Evolutionary conservation across 2,329 filamentous ascomycete species (phyloP).

Genomic region (Phyllosticta paracitricarpa): DNA sequence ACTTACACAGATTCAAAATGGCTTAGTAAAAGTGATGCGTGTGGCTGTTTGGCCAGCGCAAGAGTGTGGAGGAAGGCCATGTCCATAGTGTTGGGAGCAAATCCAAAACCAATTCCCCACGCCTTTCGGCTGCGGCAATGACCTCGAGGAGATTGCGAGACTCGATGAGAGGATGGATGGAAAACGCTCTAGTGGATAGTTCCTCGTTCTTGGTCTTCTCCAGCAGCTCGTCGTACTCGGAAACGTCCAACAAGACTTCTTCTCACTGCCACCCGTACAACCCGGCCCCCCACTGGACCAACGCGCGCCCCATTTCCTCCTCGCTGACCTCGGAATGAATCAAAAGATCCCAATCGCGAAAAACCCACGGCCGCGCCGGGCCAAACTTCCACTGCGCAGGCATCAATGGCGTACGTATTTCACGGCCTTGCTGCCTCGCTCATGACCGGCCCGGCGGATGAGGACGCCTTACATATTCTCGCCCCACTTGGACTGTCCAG

Average conservation of each 20-base stretch:
- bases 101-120: slow-evolving; percentile 55
- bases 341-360: slow-evolving; percentile 47
- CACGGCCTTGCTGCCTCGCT: too few relatives aligned
- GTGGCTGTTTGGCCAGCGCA: slow-evolving; percentile 72
- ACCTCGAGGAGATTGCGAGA: slow-evolving; percentile 55
- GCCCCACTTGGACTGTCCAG: too few relatives aligned
- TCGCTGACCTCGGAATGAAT: slow-evolving; percentile 46
- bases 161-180: too few relatives aligned
- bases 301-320: slow-evolving; percentile 39
- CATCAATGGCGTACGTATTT: too few relatives aligned
- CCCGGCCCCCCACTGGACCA: slow-evolving; percentile 41
- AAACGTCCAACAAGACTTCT: slow-evolving; percentile 45
- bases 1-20: slow-evolving; percentile 70
- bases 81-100: slow-evolving; percentile 59
- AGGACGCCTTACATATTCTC: too few relatives aligned
- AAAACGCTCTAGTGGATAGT: too few relatives aligned
- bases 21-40: slow-evolving; percentile 89
- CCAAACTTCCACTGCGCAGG: not conserved
- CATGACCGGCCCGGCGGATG: too few relatives aligned
- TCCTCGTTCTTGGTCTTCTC: slow-evolving; percentile 37
- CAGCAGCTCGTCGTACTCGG: slow-evolving; percentile 42
- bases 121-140: slow-evolving; percentile 58
- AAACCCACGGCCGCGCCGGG: slow-evolving; percentile 41
- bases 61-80: slow-evolving; percentile 66
- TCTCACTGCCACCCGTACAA: slow-evolving; percentile 44